A percentile compares a stretch with the other conserved stretches of the same genome.
Conservation (phyloP, 352 stramenopile genomes). For the Phytophthora megakarya region DNA sequence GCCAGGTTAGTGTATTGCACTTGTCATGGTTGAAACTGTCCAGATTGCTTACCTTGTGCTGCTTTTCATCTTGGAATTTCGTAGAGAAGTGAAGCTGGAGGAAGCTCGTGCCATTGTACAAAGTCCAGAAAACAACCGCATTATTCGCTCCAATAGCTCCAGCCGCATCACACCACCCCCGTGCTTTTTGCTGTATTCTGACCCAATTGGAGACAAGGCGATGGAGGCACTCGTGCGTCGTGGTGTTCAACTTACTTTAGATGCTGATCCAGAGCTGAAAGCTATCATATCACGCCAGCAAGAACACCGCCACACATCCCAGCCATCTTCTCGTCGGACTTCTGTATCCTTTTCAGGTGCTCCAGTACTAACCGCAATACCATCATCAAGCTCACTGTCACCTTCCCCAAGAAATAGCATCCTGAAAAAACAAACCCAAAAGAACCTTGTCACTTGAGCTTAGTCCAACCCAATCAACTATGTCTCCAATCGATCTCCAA, state of each 20-base stretch:
- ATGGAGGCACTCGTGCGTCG: conserved; percentile 68
- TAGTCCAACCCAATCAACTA: neutral
- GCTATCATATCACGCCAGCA: conserved; percentile 54
- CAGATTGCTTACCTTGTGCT: neutral
- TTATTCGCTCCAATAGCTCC: conserved; percentile 5
- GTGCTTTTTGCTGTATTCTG: conserved; percentile 62
- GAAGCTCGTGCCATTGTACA: conserved; percentile 80
- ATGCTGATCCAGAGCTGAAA: conserved; percentile 63
- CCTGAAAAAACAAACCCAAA: conserved; percentile 22
- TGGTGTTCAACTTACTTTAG: conserved; percentile 72
- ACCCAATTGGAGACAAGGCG: conserved; percentile 23
- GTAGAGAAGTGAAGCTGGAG: conserved; percentile 64
- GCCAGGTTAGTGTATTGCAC: conserved; percentile 35
- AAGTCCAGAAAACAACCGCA: conserved; percentile 30
- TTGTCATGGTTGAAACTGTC: neutral
- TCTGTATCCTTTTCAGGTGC: conserved; percentile 29
- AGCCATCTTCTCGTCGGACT: conserved; percentile 31
- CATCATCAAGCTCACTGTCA: conserved; percentile 11
- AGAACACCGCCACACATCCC: conserved; percentile 31
- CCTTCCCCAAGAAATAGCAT: conserved; percentile 32
- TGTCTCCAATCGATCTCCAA: neutral
- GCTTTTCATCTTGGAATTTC: neutral
- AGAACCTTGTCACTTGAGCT: conserved; percentile 8
- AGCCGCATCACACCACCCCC: conserved; percentile 22
- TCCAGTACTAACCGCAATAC: neutral